Evolutionary conservation across 2,329 filamentous ascomycete genomes (phyloP), one percentile per base, ranked within the genome.

Genomic region (Fusarium armeniacum): DNA sequence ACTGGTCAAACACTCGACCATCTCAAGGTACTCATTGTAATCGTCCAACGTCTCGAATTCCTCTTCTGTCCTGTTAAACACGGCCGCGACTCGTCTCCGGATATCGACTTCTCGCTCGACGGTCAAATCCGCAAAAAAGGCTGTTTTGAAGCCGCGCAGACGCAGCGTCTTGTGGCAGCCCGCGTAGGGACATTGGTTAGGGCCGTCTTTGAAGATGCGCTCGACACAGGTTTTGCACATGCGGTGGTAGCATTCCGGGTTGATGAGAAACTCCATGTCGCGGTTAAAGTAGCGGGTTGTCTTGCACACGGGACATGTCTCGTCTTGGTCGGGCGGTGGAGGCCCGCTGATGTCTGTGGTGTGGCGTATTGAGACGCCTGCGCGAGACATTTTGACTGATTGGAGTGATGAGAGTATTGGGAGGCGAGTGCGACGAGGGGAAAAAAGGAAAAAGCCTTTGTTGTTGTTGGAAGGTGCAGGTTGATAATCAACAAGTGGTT

Each of bases 151-250:
- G 41, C 90, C 90, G 61, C 90, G 88, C 76, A 94, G 93, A 2
- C 96, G 91, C 8, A 99, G 86, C 1, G 94, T 98, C 79, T 92
- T 91, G 78, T 90, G 88, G 82, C 96, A 99, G 41, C 91, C 92
- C 0, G 93, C 93, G 62, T 98, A 93, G 2, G 96, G 96, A 78
- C 97, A 99, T 66, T 94, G 92, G 58, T 94, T 93, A 1, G 96
- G 96, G 0, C 96, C 96, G 58, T 93, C 90, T 36, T 91, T 92
- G 86, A 98, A 99, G 75, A 98, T 93, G 58, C 95, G 92, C 80
- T 95, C 92, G 43, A 98, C 94, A 83, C 96, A 99, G 60, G 93
- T 94, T 79, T 93, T 91, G 85, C 96, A 99, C 93, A 99, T 98
- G 73, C 93, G 93, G 85, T 99, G 96, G 85, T 99, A 99, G 87